phyloP scores from a whole-genome alignment of 441 rosid genomes.

The Adansonia grandidieri region DNA sequence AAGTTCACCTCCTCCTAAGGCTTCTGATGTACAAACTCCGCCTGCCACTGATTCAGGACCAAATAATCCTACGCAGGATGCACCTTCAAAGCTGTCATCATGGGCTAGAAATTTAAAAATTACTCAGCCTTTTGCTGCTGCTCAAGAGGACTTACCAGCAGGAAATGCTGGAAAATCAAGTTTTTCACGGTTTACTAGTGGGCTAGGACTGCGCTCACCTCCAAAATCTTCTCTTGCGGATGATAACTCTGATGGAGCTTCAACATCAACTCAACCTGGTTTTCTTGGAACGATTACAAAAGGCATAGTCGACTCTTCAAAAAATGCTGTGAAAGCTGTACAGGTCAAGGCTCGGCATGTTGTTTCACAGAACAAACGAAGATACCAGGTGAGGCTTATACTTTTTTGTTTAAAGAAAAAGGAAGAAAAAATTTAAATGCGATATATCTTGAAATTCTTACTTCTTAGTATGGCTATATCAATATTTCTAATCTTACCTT shows the following conservation, averaged over 20 bases:
- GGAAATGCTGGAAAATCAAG: constrained; percentile 65
- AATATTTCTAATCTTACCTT: not conserved
- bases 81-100: constrained; percentile 66
- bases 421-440: too few relatives aligned
- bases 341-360: constrained; percentile 98
- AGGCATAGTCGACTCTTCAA: constrained; percentile 91
- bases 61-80: constrained; percentile 53
- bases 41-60: constrained; percentile 41
- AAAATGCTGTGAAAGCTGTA: constrained; percentile 95
- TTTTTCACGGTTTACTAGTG: constrained; percentile 85
- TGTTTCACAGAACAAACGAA: constrained; percentile 95
- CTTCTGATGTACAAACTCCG: constrained; percentile 47
- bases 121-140: constrained; percentile 68
- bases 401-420: too few relatives aligned
- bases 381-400: constrained; percentile 72
- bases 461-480: not conserved
- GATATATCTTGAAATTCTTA: not conserved
- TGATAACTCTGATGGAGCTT: constrained; percentile 55
- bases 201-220: constrained; percentile 74
- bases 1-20: constrained; percentile 42
- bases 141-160: constrained; percentile 55
- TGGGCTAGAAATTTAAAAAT: constrained; percentile 91
- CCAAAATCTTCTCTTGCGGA: constrained; percentile 68
- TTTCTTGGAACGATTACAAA: constrained; percentile 80
- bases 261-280: constrained; percentile 60